phyloP scores from a whole-genome alignment of 2,329 filamentous ascomycete species.

The Neurospora sp. region DNA sequence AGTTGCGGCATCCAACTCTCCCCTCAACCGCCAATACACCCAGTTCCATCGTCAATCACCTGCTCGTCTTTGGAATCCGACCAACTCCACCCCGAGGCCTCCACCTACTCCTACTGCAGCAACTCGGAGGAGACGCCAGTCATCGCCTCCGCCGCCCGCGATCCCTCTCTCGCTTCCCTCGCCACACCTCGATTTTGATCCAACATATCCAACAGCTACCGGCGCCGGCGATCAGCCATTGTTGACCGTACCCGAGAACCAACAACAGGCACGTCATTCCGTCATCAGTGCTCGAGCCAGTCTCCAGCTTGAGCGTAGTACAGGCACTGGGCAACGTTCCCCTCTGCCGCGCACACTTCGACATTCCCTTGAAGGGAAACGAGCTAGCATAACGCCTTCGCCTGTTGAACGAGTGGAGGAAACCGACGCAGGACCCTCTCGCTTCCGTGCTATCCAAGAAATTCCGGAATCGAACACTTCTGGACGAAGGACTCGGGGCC shows the following conservation, averaged over 20 bases:
- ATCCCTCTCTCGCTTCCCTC: constrained; percentile 38
- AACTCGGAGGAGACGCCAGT: constrained; percentile 32
- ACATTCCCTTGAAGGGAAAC: constrained; percentile 43
- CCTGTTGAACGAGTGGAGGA: constrained; percentile 10
- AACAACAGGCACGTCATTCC: constrained; percentile 35
- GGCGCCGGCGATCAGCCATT: constrained; percentile 40
- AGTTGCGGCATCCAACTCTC: constrained; percentile 3
- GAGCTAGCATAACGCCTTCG: constrained; percentile 21
- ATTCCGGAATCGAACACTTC: neutral
- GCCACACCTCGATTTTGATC: constrained; percentile 27
- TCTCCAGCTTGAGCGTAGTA: constrained; percentile 38
- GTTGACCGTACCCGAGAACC: constrained; percentile 36
- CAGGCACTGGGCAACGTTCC: constrained; percentile 28
- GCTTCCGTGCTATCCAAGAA: neutral
- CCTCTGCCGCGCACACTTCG: constrained; percentile 45
- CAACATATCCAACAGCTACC: constrained; percentile 27
- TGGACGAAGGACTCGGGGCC: constrained; percentile 17
- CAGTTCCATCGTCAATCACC: constrained; percentile 27
- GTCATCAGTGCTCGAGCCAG: constrained; percentile 33
- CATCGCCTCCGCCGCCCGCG: constrained; percentile 42
- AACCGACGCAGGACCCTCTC: constrained; percentile 18
- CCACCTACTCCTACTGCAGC: constrained; percentile 27
- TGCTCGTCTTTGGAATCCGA: constrained; percentile 50
- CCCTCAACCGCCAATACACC: neutral
- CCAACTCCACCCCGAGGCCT: constrained; percentile 45